These are phyloP conservation scores for Fusarium sp. DNA, from an alignment of 2,329 filamentous ascomycete genomes.

Conservation along the genomic window DNA sequence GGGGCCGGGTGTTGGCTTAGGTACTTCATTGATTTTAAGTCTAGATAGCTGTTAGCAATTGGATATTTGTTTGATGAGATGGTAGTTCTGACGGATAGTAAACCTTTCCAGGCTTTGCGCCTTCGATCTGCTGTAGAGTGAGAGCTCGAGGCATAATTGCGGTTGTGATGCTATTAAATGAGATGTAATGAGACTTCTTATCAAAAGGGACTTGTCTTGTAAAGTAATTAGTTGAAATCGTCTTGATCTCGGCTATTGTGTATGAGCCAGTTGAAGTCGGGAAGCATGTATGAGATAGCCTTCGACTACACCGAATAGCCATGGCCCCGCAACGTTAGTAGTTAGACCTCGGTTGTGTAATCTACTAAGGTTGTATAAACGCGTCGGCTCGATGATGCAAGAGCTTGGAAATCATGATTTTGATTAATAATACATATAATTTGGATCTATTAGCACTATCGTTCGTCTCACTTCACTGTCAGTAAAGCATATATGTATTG, in stretches of 20 bases:
- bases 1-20: slow-evolving; percentile 71
- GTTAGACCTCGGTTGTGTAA: slow-evolving; percentile 22
- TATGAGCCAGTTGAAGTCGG: neutral
- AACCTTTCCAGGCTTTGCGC: slow-evolving; percentile 83
- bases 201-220: neutral
- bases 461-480: neutral
- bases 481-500: fast-evolving
- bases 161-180: neutral
- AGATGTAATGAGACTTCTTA: neutral
- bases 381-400: slow-evolving; percentile 1
- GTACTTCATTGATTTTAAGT: slow-evolving; percentile 69
- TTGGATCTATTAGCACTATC: fast-evolving
- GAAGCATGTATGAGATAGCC: neutral
- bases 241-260: neutral
- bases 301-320: neutral
- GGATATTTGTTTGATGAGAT: neutral
- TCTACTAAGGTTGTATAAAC: neutral
- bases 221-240: neutral
- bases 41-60: slow-evolving; percentile 51
- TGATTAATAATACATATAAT: neutral
- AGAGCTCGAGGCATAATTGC: slow-evolving; percentile 66
- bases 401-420: neutral
- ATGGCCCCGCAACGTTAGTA: slow-evolving; percentile 14
- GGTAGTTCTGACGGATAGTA: slow-evolving; percentile 75
- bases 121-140: slow-evolving; percentile 76